Evolutionary conservation across 192 early-diverging fungal species (phyloP), one percentile per base, ranked within the genome.

Genomic region (Linnemannia hyalina): DNA sequence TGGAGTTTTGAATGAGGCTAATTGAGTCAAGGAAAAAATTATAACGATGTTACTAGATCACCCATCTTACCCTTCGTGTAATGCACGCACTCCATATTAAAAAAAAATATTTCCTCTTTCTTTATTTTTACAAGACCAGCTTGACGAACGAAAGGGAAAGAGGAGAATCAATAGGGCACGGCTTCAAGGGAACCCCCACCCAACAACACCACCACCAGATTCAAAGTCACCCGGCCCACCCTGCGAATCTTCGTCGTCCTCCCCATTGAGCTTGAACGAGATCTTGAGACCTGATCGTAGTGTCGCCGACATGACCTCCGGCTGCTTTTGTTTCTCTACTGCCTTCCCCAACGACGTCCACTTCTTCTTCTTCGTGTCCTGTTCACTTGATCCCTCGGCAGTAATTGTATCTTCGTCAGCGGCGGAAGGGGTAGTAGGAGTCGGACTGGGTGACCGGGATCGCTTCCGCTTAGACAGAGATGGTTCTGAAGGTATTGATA

Each of bases 201-300:
- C 78, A 11, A 38, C 68, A 5, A 71, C 73, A 0, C 49, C 77
- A 11, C 68, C 68, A 72, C 75, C 73, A n/a, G 60, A 44, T 15
- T 29, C 60, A 65, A 65, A 15, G 26, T 26, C 29, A 13, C 60
- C 60, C 15, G 29, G 60, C 15, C 60, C 60, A 4, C 60, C 60
- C 13, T 65, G 60, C 2, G 60, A 15, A 41, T 60, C 82, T 73
- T 77, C 68, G 18, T 85, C 83, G 22, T 85, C 83, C 73, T 85
- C 78, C 32, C 71, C 77, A 44, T 41, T 42, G 40, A 80, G 20
- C 29, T 52, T 55, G 26, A 80, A 76, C 0, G 78, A 80, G 26
- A 85, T 85, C 40, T 74, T 63, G 3, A 85, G 49, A 0, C 83
- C 83, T 7, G 83, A 85, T 8, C 36, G 57, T 10, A 85, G 49